Percentiles rank a stretch among this genome's conserved stretches.
Evolutionary conservation across 352 stramenopile genomes (phyloP).

Genomic region (Phytophthora sojae): DNA sequence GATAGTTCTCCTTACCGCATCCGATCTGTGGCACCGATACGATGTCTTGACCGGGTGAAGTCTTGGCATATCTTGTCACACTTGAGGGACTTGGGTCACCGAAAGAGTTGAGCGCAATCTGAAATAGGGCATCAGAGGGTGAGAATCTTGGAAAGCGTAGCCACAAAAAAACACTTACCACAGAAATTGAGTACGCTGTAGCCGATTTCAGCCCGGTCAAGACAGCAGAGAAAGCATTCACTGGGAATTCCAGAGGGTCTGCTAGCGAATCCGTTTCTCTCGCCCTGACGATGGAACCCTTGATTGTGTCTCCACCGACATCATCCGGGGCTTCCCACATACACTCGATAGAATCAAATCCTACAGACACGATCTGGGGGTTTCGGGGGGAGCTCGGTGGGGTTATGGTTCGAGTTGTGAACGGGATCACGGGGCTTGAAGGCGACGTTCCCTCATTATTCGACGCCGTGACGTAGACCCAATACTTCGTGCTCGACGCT

Average conservation of each 20-base stretch:
- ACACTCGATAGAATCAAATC: conserved; percentile 35
- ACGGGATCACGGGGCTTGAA: conserved; percentile 19
- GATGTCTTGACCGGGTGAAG: conserved; percentile 24
- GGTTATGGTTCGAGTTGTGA: conserved; percentile 36
- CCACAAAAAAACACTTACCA: conserved; percentile 34
- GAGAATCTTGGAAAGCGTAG: too few species aligned
- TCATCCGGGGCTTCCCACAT: conserved; percentile 49
- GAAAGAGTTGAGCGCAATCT: conserved; percentile 29
- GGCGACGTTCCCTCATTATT: conserved; percentile 53
- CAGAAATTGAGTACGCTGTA: conserved; percentile 45
- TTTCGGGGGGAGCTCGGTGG: conserved; percentile 44
- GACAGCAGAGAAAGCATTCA: background rate
- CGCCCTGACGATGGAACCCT: conserved; percentile 37
- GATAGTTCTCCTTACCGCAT: conserved; percentile 36
- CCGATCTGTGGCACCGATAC: conserved; percentile 34
- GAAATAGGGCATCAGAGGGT: background rate
- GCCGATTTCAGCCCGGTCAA: conserved; percentile 21
- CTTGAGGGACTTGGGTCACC: conserved; percentile 28
- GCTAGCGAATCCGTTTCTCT: conserved; percentile 19
- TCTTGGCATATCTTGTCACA: conserved; percentile 35
- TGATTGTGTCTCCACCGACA: conserved; percentile 45
- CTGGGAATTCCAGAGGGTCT: background rate
- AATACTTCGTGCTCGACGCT: conserved; percentile 45
- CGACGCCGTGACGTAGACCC: conserved; percentile 41
- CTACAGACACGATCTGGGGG: conserved; percentile 37